Evolutionary conservation across 441 rosid species (phyloP).

Genomic region (Pelargonium citronellum): DNA sequence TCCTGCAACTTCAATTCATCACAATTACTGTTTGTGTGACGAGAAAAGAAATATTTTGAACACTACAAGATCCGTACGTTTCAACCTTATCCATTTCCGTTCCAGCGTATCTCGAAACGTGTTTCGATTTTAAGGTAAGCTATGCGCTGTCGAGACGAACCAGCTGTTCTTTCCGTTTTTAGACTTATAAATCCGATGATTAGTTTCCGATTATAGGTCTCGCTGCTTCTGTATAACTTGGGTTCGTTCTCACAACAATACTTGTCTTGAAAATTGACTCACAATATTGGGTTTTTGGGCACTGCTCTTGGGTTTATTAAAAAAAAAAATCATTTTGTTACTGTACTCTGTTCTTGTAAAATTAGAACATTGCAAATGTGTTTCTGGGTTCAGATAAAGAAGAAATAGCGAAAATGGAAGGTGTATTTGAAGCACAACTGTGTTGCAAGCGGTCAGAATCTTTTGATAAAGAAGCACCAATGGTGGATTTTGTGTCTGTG

Average conservation of each 20-base stretch:
- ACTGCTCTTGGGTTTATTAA: too few species aligned
- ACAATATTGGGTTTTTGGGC: not conserved
- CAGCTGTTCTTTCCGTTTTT: not conserved
- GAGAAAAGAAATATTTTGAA: not conserved
- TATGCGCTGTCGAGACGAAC: too few species aligned
- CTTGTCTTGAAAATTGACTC: too few species aligned
- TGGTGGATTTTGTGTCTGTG: constrained; percentile 44
- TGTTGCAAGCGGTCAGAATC: constrained; percentile 18
- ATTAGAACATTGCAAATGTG: not conserved
- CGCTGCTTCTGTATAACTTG: not conserved
- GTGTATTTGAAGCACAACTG: constrained; percentile 26
- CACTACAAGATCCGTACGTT: not conserved
- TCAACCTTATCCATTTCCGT: not conserved
- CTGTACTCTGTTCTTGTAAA: not conserved
- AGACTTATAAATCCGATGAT: not conserved
- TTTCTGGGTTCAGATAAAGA: constrained; percentile 15
- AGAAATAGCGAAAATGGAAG: constrained; percentile 33
- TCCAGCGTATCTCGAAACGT: not conserved
- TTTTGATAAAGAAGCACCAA: constrained; percentile 12
- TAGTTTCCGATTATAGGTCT: not conserved
- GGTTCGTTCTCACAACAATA: not conserved
- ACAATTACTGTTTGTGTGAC: not conserved
- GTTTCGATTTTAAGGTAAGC: not conserved
- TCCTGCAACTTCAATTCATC: not conserved
- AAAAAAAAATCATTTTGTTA: not conserved